These are phyloP conservation scores for Geotrichum macrosporum DNA, from an alignment of 1,139 yeast genomes.

Conservation along the genomic window DNA sequence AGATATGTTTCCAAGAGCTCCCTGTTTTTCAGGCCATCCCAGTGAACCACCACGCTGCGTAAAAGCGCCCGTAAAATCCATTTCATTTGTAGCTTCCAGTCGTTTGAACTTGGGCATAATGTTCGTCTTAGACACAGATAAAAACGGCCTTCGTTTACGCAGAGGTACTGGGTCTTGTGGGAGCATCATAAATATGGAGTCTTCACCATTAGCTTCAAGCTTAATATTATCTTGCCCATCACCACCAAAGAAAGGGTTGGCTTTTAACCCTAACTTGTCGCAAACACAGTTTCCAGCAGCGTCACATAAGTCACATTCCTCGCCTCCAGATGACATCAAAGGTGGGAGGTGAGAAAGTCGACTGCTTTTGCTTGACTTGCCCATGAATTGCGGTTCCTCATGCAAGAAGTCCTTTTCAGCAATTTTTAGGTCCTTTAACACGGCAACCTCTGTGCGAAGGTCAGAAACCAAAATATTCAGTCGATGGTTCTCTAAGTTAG, in stretches of 20 bases:
- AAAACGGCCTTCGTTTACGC: not conserved
- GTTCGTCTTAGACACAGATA: not conserved
- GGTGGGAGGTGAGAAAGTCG: not conserved
- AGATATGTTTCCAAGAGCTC: not conserved
- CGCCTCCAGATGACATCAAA: too few relatives aligned
- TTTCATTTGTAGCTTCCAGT: not conserved
- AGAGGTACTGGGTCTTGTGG: conserved; percentile 5
- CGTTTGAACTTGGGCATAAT: conserved; percentile 1
- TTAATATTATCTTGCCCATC: too few relatives aligned
- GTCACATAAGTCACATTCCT: conserved; percentile 34
- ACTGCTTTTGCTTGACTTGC: not conserved
- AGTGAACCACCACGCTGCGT: not conserved
- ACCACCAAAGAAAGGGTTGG: conserved; percentile 11
- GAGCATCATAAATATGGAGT: too few relatives aligned
- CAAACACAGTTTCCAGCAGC: conserved; percentile 36
- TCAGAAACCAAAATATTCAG: conserved; percentile 9
- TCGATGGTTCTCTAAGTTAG: conserved; percentile 11
- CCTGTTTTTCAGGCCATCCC: too few relatives aligned
- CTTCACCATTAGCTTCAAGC: too few relatives aligned
- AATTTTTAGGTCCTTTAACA: conserved; percentile 6
- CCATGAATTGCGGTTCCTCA: not conserved
- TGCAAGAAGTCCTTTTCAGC: conserved; percentile 8
- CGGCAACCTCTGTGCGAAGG: conserved; percentile 9
- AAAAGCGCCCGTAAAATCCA: not conserved
- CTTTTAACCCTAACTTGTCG: conserved; percentile 32